Percentiles rank a stretch among this genome's conserved stretches.
Conservation (phyloP, 2,329 filamentous ascomycete species). For the Aspergillus latus region DNA sequence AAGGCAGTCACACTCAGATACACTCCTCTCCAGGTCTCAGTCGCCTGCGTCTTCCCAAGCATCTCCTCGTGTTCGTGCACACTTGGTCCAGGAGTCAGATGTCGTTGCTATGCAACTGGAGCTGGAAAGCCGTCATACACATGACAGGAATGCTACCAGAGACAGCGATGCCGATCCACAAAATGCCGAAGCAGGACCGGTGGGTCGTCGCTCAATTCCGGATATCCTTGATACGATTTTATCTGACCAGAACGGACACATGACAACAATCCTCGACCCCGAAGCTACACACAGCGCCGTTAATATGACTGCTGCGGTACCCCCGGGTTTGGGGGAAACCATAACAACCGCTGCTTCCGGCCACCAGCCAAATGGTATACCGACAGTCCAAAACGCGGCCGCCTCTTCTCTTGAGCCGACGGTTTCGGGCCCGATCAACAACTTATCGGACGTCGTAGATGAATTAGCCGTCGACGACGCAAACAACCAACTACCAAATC, state of each 20-base stretch:
- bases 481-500: constrained; percentile 16
- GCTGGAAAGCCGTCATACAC: constrained; percentile 34
- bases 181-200: constrained; percentile 16
- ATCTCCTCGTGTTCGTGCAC: constrained; percentile 45
- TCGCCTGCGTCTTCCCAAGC: constrained; percentile 44
- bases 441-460: constrained; percentile 34
- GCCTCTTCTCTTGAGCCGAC: constrained; percentile 16
- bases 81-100: constrained; percentile 44
- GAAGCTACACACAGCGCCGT: constrained; percentile 25
- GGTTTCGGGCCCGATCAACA: constrained; percentile 20
- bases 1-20: constrained; percentile 40
- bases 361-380: constrained; percentile 7
- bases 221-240: constrained; percentile 40
- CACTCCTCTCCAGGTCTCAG: constrained; percentile 41
- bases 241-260: constrained; percentile 29
- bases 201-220: constrained; percentile 32
- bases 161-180: constrained; percentile 17
- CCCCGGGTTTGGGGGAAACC: constrained; percentile 15
- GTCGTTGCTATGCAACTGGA: constrained; percentile 48
- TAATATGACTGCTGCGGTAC: constrained; percentile 21
- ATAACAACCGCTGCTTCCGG: constrained; percentile 4
- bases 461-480: constrained; percentile 28
- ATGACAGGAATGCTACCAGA: constrained; percentile 20
- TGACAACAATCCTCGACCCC: constrained; percentile 18
- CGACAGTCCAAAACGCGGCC: constrained; percentile 14